Conservation (phyloP, 768 basidiomycete species). For the Pleurotus platypus region DNA sequence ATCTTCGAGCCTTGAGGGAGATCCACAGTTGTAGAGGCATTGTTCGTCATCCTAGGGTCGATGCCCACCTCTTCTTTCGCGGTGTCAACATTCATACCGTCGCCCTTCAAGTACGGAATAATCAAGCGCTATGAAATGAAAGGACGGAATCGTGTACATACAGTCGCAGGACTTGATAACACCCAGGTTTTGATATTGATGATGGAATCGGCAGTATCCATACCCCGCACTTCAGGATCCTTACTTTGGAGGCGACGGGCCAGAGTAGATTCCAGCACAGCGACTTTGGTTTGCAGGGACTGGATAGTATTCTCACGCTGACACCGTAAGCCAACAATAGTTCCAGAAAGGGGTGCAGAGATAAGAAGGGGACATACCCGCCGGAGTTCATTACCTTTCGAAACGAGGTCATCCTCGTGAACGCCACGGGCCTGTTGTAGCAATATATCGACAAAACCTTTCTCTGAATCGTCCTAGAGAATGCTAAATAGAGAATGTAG, state of each 20-base stretch:
- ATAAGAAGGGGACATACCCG: slow-evolving; percentile 29
- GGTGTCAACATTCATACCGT: neutral
- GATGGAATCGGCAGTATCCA: slow-evolving; percentile 28
- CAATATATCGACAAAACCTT: slow-evolving; percentile 41
- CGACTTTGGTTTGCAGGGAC: slow-evolving; percentile 39
- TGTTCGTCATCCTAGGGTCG: neutral
- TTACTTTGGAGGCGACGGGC: slow-evolving; percentile 41
- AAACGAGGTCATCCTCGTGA: slow-evolving; percentile 50
- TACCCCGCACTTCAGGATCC: slow-evolving; percentile 16
- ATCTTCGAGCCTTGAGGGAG: too few relatives aligned
- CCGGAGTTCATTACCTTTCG: slow-evolving; percentile 54
- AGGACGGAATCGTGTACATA: neutral
- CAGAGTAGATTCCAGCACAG: slow-evolving; percentile 41
- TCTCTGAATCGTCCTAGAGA: slow-evolving; percentile 45
- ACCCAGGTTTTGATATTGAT: slow-evolving; percentile 37
- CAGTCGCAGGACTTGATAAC: slow-evolving; percentile 1
- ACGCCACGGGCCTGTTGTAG: slow-evolving; percentile 40
- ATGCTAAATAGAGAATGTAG: neutral
- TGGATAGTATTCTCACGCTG: slow-evolving; percentile 48
- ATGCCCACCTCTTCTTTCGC: neutral
- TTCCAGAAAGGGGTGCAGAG: slow-evolving; percentile 6
- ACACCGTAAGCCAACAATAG: slow-evolving; percentile 5
- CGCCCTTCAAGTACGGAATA: neutral
- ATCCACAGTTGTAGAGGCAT: too few relatives aligned
- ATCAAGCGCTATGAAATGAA: neutral